A percentile compares a stretch with the other conserved stretches of the same genome.
Conservation (phyloP, 140 eudicot species). For the Flaveria floridana region DNA sequence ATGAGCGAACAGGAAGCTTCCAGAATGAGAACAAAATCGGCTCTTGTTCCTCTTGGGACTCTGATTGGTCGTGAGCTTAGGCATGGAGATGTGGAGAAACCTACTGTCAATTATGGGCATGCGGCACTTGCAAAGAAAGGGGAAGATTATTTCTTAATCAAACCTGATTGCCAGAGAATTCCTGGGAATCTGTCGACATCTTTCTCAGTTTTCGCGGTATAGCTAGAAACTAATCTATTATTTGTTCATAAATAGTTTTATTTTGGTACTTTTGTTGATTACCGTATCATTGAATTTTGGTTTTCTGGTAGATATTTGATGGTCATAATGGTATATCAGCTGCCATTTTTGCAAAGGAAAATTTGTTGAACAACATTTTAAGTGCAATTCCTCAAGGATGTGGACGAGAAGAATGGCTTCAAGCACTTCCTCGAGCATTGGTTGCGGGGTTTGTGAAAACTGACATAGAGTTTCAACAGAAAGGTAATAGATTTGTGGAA, state of each 20-base stretch:
- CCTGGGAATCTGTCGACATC: constrained; percentile 65
- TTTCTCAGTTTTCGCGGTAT: constrained; percentile 84
- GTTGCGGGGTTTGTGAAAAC: constrained; percentile 99
- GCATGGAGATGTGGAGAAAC: constrained; percentile 73
- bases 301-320: constrained; percentile 70
- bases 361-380: constrained; percentile 71
- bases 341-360: constrained; percentile 85
- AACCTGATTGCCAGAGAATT: constrained; percentile 77
- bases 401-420: constrained; percentile 95
- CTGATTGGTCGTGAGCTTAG: constrained; percentile 81
- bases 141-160: constrained; percentile 80
- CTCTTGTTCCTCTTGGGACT: constrained; percentile 79
- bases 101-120: constrained; percentile 72
- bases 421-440: constrained; percentile 81
- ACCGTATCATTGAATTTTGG: background rate
- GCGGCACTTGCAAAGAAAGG: constrained; percentile 94
- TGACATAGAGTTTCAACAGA: constrained; percentile 90
- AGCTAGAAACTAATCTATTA: background rate
- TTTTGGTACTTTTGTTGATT: too few species aligned
- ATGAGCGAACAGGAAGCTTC: constrained; percentile 60
- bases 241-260: background rate
- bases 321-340: constrained; percentile 98
- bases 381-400: constrained; percentile 81
- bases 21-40: constrained; percentile 51
- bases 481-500: constrained; percentile 58